These are phyloP conservation scores for Pecoramyces ruminantium DNA, from an alignment of 192 early-diverging fungal species.

Conservation along the genomic window DNA sequence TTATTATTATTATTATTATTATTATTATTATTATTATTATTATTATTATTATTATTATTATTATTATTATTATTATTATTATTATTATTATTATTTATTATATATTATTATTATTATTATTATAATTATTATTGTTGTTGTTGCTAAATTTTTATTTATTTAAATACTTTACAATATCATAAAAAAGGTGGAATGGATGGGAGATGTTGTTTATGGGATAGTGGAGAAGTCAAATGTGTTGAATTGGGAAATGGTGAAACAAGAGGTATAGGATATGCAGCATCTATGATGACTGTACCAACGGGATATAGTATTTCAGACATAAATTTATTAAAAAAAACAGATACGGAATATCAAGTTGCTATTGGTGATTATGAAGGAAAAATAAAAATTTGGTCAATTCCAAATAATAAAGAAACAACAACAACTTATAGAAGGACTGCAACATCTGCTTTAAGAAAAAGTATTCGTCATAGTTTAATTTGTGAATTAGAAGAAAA, in stretches of 20 bases:
- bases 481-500: not conserved
- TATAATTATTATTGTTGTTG: no score
- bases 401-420: not conserved
- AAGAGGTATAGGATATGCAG: not conserved
- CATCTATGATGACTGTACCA: not conserved
- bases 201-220: not conserved
- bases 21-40: no score
- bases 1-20: not conserved
- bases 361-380: not conserved
- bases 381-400: not conserved
- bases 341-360: not conserved
- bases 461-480: not conserved
- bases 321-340: not conserved
- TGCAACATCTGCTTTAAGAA: not conserved
- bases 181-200: not conserved
- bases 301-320: not conserved
- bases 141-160: no score
- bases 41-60: no score
- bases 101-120: no score
- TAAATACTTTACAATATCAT: no score
- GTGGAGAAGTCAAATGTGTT: not conserved
- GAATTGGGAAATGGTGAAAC: not conserved
- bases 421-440: not conserved
- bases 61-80: no score
- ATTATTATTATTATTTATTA: no score